These are phyloP conservation scores for Geotrichum ghanense DNA, from an alignment of 805 yeast species.

Conservation along the genomic window DNA sequence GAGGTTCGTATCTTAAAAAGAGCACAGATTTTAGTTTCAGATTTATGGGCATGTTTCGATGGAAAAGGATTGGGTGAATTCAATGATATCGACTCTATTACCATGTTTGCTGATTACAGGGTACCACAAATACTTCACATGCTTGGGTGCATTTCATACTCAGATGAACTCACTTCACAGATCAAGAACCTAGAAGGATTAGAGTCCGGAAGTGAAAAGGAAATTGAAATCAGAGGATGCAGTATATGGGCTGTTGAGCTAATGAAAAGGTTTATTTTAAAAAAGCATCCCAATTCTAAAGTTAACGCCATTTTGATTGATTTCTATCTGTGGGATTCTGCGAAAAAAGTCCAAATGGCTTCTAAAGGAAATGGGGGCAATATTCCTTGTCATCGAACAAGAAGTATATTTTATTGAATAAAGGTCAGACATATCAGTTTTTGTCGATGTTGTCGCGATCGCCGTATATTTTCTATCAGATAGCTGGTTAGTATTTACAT, in stretches of 20 bases:
- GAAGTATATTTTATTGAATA: slow-evolving; percentile 26
- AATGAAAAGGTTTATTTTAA: slow-evolving; percentile 19
- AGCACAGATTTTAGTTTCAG: slow-evolving; percentile 33
- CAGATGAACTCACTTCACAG: slow-evolving; percentile 16
- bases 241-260: slow-evolving; percentile 32
- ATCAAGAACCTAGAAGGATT: slow-evolving; percentile 17
- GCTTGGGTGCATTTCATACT: slow-evolving; percentile 28
- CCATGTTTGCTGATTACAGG: slow-evolving; percentile 37
- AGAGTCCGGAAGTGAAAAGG: slow-evolving; percentile 24
- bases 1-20: slow-evolving; percentile 28
- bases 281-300: slow-evolving; percentile 10
- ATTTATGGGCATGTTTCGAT: slow-evolving; percentile 34
- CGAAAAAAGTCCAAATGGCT: slow-evolving; percentile 26
- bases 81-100: slow-evolving; percentile 28
- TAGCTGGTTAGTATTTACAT: too few relatives aligned
- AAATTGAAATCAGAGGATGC: slow-evolving; percentile 32
- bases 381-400: slow-evolving; percentile 28
- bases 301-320: slow-evolving; percentile 31
- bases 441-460: slow-evolving; percentile 15
- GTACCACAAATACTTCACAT: slow-evolving; percentile 33
- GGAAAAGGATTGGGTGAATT: slow-evolving; percentile 28
- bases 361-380: slow-evolving; percentile 9
- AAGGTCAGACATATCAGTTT: neutral
- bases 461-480: slow-evolving; percentile 20
- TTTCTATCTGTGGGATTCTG: slow-evolving; percentile 35